phyloP scores from a whole-genome alignment of 495 filamentous ascomycete genomes.

The Penicillium taxi region DNA sequence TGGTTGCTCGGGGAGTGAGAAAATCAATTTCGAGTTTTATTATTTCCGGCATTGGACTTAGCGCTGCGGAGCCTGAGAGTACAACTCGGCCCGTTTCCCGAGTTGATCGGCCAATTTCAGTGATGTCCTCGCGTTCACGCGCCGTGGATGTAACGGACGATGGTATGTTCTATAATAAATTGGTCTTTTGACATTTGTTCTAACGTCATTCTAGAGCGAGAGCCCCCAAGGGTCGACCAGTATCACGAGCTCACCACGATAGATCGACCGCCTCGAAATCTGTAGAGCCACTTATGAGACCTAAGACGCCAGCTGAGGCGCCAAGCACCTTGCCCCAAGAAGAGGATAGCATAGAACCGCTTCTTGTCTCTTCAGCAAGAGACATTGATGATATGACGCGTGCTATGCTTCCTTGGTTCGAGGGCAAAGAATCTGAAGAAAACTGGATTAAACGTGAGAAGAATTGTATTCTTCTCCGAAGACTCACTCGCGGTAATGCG shows the following conservation, averaged over 20 bases:
- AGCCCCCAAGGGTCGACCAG: slow-evolving; percentile 12
- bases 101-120: slow-evolving; percentile 18
- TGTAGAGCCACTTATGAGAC: slow-evolving; percentile 12
- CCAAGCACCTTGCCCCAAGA: slow-evolving; percentile 12
- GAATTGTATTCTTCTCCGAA: slow-evolving; percentile 62
- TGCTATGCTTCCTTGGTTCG: slow-evolving; percentile 72
- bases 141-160: slow-evolving; percentile 17
- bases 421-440: slow-evolving; percentile 80
- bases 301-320: slow-evolving; percentile 15
- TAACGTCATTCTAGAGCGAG: slow-evolving; percentile 8
- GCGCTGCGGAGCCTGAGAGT: slow-evolving; percentile 18
- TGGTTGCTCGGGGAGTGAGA: slow-evolving; percentile 70
- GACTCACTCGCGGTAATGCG: slow-evolving; percentile 76
- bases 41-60: slow-evolving; percentile 58
- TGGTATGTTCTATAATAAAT: slow-evolving; percentile 13
- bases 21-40: slow-evolving; percentile 77
- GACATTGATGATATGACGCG: slow-evolving; percentile 79
- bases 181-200: not conserved
- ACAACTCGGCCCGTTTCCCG: slow-evolving; percentile 29
- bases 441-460: slow-evolving; percentile 88
- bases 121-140: slow-evolving; percentile 22
- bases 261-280: slow-evolving; percentile 12
- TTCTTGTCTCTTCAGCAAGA: slow-evolving; percentile 68
- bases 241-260: slow-evolving; percentile 17
- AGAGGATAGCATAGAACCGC: slow-evolving; percentile 64